Evolutionary conservation across 176 grass and related monocot species (phyloP).

Genomic region (Elymus sibiricus): DNA sequence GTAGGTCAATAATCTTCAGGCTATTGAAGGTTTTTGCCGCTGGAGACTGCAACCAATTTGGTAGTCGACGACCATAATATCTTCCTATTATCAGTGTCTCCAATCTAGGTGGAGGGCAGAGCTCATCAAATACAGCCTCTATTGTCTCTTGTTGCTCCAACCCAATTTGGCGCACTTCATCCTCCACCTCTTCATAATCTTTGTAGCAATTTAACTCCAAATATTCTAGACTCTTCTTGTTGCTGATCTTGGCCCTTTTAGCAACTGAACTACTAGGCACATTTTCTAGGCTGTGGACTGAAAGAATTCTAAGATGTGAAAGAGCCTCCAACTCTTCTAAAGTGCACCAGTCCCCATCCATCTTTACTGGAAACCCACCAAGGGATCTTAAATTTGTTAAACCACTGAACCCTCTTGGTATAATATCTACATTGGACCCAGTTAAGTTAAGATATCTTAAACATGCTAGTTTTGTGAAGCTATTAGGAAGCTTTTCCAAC

Average conservation of each 20-base stretch:
- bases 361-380: accelerated
- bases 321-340: not conserved
- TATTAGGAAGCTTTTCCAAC: not conserved
- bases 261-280: not conserved
- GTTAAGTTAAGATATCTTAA: not conserved
- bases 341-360: too few species aligned
- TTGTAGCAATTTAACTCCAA: not conserved
- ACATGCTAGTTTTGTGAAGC: not conserved
- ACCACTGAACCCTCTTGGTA: too few species aligned
- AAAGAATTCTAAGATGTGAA: not conserved
- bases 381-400: too few species aligned
- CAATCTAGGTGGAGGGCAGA: too few species aligned
- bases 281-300: not conserved
- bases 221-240: not conserved
- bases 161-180: not conserved
- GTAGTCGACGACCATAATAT: too few species aligned
- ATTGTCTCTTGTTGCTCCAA: not conserved
- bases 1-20: too few species aligned
- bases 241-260: not conserved
- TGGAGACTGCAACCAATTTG: too few species aligned
- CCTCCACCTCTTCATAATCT: not conserved
- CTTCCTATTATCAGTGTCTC: too few species aligned
- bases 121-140: too few species aligned
- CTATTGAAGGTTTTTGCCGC: too few species aligned
- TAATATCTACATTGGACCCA: too few species aligned